Percentiles rank a stretch among this genome's conserved stretches.
Evolutionary conservation across 345 rosid genomes (phyloP).

Genomic region (Salix udensis): DNA sequence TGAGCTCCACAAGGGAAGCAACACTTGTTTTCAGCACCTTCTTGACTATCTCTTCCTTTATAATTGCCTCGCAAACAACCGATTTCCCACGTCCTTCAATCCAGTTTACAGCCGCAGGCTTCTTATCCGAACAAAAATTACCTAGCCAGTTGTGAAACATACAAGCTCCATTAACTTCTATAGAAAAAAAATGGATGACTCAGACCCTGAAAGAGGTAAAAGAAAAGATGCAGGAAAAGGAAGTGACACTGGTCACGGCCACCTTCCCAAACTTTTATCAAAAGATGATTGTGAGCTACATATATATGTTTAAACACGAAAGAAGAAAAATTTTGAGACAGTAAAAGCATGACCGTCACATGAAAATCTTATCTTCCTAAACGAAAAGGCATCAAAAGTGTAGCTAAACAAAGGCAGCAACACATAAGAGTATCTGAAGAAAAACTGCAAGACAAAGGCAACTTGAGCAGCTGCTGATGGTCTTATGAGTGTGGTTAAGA

Average conservation of each 20-base stretch:
- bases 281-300: neutral
- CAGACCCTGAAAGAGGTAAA: no score
- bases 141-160: conserved; percentile 30
- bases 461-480: neutral
- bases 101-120: conserved; percentile 93
- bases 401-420: neutral
- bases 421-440: neutral
- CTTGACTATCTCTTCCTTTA: conserved; percentile 68
- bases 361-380: neutral
- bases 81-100: conserved; percentile 93
- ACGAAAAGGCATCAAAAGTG: neutral
- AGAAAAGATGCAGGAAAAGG: no score
- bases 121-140: conserved; percentile 84
- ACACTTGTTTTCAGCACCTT: conserved; percentile 71
- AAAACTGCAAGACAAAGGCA: neutral
- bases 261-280: no score
- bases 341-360: neutral
- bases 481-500: neutral
- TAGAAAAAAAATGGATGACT: no score
- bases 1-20: conserved; percentile 71
- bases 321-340: neutral
- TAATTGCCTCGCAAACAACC: conserved; percentile 81
- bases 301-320: neutral
- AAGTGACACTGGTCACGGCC: no score
- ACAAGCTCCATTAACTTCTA: neutral